Conservation (phyloP, 2,329 filamentous ascomycete genomes). For the Fusarium verrucosum region DNA sequence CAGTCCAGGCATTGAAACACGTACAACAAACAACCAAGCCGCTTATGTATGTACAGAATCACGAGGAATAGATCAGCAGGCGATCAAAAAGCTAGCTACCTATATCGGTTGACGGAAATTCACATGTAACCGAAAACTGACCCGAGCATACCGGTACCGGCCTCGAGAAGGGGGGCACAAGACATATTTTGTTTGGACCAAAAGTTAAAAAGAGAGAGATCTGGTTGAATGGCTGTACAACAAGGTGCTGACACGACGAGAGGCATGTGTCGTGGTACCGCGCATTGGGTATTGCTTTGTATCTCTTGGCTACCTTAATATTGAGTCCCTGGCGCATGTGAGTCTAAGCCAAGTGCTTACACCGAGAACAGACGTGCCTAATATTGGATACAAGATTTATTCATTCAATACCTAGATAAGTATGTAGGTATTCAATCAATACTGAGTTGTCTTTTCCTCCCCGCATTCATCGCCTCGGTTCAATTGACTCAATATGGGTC, state of each 20-base stretch:
- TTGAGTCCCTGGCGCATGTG: conserved; percentile 9
- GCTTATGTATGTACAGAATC: background rate
- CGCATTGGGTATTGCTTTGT: background rate
- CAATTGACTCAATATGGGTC: conserved; percentile 31
- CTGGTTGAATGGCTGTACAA: conserved; percentile 6
- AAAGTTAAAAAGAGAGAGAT: conserved; percentile 3
- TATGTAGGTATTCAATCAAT: background rate
- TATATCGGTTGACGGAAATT: conserved; percentile 20
- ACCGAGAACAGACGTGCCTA: too few relatives aligned
- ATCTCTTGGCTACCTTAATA: conserved; percentile 7
- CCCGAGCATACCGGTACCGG: conserved; percentile 8
- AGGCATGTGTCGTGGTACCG: conserved; percentile 6
- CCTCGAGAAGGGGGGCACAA: background rate
- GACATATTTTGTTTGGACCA: conserved; percentile 16
- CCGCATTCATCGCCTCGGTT: conserved; percentile 36
- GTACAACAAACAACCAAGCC: too few relatives aligned
- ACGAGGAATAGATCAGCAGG: conserved; percentile 11
- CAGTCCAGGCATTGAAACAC: background rate
- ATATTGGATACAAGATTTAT: too few relatives aligned
- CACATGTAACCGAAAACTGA: conserved; percentile 43
- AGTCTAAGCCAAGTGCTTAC: conserved; percentile 26
- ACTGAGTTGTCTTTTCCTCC: background rate
- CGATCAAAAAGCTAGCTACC: background rate
- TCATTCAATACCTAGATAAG: too few relatives aligned
- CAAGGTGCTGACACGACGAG: conserved; percentile 30